Evolutionary conservation across 1,139 yeast genomes (phyloP), one percentile per base, ranked within the genome.

Genomic region (Blastobotrys proliferans): DNA sequence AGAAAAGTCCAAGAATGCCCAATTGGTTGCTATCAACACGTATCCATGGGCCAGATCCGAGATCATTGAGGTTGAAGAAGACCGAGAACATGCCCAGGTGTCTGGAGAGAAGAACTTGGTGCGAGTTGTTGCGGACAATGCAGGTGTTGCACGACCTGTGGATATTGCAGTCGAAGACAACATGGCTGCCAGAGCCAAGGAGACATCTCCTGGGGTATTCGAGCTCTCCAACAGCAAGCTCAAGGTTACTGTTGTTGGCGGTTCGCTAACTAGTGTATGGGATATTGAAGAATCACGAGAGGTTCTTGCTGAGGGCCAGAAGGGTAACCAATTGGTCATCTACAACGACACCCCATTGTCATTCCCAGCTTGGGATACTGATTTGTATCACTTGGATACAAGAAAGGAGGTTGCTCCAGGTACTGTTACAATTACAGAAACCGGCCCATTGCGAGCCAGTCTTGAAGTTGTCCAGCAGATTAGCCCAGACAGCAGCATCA

Each of bases 321-420:
- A 64, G 20, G 95, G 88, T 27, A 85, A 86, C 57, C 94, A 84
- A 61, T 80, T 78, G 52, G 76, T 86, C 1, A 60, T 92, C 45
- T 84, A 84, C 57, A 92, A 88, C 51, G 97, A 92, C 62, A 85
- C 87, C 51, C 97, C 97, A 10, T 69, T 87, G 57, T 81, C 75
- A 46, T 90, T 81, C 79, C 96, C 90, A 39, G 97, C 97, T 1
- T 92, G 98, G 97, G 97, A 92, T 61, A 90, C 97, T 0, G 98
- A 92, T 60, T 72, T 88, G 48, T 92, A 77, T 61, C 83, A 95
- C 0, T 73, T 84, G 51, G 83, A 81, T 52, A 84, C 82, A 51
- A 78, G 75, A 58, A 69, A 70, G 45, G 78, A 81, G 51, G 57
- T 79, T 38, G 58, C 57, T 1, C 65, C 68, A n/a, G 68, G 68